Evolutionary conservation across 106 monocot genomes (phyloP).

Genomic region (Dactylorhiza incarnata): DNA sequence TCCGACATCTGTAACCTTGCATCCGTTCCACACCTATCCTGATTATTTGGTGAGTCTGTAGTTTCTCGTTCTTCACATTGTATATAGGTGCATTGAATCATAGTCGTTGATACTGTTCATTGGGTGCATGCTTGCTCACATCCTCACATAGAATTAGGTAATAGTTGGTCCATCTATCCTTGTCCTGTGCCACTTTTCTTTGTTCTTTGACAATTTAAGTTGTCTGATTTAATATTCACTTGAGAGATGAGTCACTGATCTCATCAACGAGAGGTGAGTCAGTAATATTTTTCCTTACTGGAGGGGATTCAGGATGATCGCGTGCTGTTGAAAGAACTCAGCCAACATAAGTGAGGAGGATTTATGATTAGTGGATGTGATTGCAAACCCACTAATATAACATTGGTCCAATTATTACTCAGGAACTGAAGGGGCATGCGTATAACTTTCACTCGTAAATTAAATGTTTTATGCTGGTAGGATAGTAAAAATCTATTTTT

Average conservation of each 20-base stretch:
- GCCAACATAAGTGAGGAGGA: background rate
- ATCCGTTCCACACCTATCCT: too few species aligned
- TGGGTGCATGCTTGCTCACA: too few species aligned
- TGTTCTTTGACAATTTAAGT: too few species aligned
- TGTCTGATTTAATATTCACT: background rate
- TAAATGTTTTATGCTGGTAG: background rate
- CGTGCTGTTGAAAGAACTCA: background rate
- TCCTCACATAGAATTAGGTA: too few species aligned
- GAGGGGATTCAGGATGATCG: background rate
- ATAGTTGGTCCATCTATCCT: too few species aligned
- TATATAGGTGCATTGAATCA: too few species aligned
- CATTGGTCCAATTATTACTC: background rate
- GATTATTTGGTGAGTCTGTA: too few species aligned
- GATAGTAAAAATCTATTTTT: too few species aligned
- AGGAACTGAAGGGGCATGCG: background rate
- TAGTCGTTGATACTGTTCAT: too few species aligned
- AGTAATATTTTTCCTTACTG: background rate
- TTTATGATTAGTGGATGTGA: background rate
- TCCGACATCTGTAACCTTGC: too few species aligned
- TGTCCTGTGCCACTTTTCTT: too few species aligned
- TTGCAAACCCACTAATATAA: background rate
- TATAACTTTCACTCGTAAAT: background rate
- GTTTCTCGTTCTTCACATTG: too few species aligned
- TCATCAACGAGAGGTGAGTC: background rate
- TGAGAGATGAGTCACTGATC: background rate